Evolutionary conservation across 2,329 filamentous ascomycete genomes (phyloP).

Genomic region (Westerdykella ornata): DNA sequence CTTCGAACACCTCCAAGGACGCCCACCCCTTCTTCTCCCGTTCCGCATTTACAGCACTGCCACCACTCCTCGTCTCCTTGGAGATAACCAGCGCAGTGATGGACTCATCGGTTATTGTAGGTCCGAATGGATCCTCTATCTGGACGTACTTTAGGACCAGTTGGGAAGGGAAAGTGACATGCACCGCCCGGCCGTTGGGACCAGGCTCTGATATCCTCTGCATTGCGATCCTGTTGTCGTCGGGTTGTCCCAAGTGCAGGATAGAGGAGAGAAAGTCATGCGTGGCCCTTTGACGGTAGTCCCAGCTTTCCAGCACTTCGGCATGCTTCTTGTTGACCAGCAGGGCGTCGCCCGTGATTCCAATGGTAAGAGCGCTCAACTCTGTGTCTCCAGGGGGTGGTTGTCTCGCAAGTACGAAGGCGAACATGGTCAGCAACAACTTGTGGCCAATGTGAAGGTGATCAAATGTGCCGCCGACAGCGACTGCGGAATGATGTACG

Average conservation of each 20-base stretch:
- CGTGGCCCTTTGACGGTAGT: conserved; percentile 60
- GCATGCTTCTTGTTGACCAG: conserved; percentile 84
- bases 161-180: conserved; percentile 54
- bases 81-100: conserved; percentile 82
- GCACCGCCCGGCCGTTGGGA: conserved; percentile 49
- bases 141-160: conserved; percentile 72
- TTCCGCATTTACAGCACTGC: conserved; percentile 78
- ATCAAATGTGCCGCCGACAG: conserved; percentile 91
- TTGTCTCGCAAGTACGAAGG: conserved; percentile 56
- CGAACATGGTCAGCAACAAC: conserved; percentile 82
- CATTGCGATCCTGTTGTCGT: conserved; percentile 37
- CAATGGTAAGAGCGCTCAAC: conserved; percentile 61
- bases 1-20: conserved; percentile 72
- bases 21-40: conserved; percentile 70
- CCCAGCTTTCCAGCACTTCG: conserved; percentile 74
- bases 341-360: conserved; percentile 81
- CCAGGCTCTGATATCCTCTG: conserved; percentile 43
- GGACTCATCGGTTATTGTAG: conserved; percentile 73
- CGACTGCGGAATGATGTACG: conserved; percentile 55
- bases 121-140: conserved; percentile 83
- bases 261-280: conserved; percentile 63
- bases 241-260: conserved; percentile 51
- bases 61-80: conserved; percentile 77
- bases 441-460: conserved; percentile 95
- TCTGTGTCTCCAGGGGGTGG: conserved; percentile 7